Evolutionary conservation across 148 eudicot species (phyloP), one percentile per base, ranked within the genome.

Genomic region (Silene latifolia): DNA sequence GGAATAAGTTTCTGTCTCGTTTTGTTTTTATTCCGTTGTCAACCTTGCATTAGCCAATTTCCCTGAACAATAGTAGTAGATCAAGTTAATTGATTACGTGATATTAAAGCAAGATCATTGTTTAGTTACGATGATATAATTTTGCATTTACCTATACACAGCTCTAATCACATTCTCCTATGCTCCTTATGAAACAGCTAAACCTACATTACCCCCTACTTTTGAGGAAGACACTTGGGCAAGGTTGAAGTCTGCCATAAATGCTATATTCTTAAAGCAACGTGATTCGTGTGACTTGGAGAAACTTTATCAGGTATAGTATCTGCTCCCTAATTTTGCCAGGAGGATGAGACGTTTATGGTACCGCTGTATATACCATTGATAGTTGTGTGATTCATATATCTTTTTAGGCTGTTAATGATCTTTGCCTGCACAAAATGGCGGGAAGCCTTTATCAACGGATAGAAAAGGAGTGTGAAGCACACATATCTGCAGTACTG

Each of bases 141-240:
- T 63, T 21, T 72, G n/a, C 39, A 63, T 59, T 63, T 6, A 39
- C 67, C 2, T 42, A 58, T 21, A 23, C 24, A 35, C 12, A 6
- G 24, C 59, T 72, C 54, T 56, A 19, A 48, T 76, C 27, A 74
- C 62, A 70, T 44, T 74, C 15, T 75, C 56, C 56, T 63, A 47
- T 65, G 63, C 17, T 76, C 20, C 57, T 46, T 78, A 5, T 61
- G 70, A 27, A 84, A 75, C 77, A 95, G 98, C 86, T 62, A 95
- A 95, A 82, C 98, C 98, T 6, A 90, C 89, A 3, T 76, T 89
- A 74, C 97, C 98, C 4, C 72, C 78, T 62, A 90, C 89, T 76
- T 95, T 90, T 82, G 98, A 95, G 85, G 98, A 92, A 79, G 91
- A 77, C 80, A 95, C 93, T 76, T 95, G 98, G 98, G 92, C 89